Evolutionary conservation across 345 rosid genomes (phyloP).

Genomic region (Gossypium australe): DNA sequence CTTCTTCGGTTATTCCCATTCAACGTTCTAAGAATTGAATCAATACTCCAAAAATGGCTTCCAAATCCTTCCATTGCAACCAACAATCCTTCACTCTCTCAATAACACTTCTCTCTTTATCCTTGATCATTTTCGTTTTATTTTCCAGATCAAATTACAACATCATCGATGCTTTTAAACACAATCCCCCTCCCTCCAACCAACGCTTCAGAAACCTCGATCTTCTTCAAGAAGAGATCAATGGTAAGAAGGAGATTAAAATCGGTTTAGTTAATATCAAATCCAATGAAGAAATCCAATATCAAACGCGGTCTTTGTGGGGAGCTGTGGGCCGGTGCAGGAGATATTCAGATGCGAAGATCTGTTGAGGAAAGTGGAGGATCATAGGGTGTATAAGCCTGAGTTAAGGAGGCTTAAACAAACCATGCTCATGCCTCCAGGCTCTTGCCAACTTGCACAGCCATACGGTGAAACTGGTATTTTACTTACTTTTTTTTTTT

Average conservation of each 20-base stretch:
- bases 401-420: slow-evolving; percentile 46
- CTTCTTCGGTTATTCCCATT: neutral
- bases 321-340: slow-evolving; percentile 78
- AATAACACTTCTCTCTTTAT: slow-evolving; percentile 38
- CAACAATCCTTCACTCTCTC: slow-evolving; percentile 29
- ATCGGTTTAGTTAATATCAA: slow-evolving; percentile 52
- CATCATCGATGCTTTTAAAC: neutral
- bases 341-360: slow-evolving; percentile 78
- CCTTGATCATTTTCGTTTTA: slow-evolving; percentile 29
- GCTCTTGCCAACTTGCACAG: slow-evolving; percentile 70
- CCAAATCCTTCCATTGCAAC: slow-evolving; percentile 26
- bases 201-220: slow-evolving; percentile 21
- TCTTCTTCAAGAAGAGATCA: slow-evolving; percentile 25
- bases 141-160: slow-evolving; percentile 4
- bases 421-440: slow-evolving; percentile 70
- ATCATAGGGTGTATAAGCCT: slow-evolving; percentile 68
- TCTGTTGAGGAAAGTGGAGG: slow-evolving; percentile 41
- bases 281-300: neutral
- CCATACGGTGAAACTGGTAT: slow-evolving; percentile 42
- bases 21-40: neutral
- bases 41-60: slow-evolving; percentile 27
- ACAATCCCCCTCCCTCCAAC: neutral
- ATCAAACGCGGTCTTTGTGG: slow-evolving; percentile 45
- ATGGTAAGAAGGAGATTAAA: slow-evolving; percentile 27
- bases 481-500: neutral